A percentile compares a stretch with the other conserved stretches of the same genome.
phyloP scores from a whole-genome alignment of 345 rosid species.

The Arabis alpina region DNA sequence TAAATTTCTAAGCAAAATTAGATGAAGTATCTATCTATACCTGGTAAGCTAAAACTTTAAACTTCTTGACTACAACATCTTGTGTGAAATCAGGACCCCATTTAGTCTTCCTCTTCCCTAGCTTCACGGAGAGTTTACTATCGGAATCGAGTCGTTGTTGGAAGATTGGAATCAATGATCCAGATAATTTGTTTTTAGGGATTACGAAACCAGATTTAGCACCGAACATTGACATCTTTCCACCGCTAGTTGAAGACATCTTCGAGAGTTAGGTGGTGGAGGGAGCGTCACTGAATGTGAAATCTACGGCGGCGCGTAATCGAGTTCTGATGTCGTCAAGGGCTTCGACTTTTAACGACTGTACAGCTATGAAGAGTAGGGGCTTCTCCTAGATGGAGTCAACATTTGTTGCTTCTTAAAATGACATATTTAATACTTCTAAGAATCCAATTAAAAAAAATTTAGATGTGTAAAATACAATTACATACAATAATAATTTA shows the following conservation, averaged over 20 bases:
- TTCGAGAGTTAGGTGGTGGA: not conserved
- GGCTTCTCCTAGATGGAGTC: too few species aligned
- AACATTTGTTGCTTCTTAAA: too few species aligned
- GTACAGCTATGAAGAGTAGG: too few species aligned
- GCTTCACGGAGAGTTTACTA: constrained; percentile 44
- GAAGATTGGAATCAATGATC: constrained; percentile 75
- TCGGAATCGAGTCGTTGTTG: constrained; percentile 51
- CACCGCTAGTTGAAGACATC: constrained; percentile 55
- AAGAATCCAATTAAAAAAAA: too few species aligned
- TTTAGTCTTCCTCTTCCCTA: constrained; percentile 71
- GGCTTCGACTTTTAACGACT: too few species aligned
- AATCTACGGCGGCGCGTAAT: too few species aligned
- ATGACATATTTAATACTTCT: too few species aligned
- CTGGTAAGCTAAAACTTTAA: constrained; percentile 82
- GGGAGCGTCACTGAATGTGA: too few species aligned
- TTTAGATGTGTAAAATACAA: too few species aligned
- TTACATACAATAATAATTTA: too few species aligned
- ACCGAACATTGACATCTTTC: constrained; percentile 77
- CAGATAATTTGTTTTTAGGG: constrained; percentile 88
- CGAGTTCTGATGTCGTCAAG: too few species aligned
- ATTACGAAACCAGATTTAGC: constrained; percentile 86
- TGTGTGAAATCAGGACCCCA: constrained; percentile 84
- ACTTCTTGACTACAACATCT: constrained; percentile 65
- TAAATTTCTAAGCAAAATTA: not conserved
- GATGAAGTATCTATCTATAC: constrained; percentile 37